Evolutionary conservation across 257 asterid genomes (phyloP).

Genomic region (Nicotiana paniculata): DNA sequence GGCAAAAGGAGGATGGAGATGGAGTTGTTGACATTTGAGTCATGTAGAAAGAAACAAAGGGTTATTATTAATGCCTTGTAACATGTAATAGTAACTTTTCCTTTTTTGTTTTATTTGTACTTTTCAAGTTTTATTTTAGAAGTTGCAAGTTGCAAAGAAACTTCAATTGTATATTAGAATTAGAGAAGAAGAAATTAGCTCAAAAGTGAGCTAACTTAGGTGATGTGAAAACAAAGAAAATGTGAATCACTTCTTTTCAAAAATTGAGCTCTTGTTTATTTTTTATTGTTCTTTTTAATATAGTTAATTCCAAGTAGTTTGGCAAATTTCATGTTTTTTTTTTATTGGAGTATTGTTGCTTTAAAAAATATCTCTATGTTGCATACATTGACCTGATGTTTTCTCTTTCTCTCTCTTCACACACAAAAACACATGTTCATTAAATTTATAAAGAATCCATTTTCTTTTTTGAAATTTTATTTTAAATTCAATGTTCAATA

Average conservation of each 20-base stretch:
- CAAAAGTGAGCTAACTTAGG: conserved; percentile 7
- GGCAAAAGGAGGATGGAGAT: conserved; percentile 59
- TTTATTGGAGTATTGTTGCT: background rate
- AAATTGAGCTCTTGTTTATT: background rate
- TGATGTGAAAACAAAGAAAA: background rate
- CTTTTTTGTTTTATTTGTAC: background rate
- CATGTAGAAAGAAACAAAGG: conserved; percentile 58
- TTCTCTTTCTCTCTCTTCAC: background rate
- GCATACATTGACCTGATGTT: background rate
- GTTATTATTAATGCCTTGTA: conserved; percentile 60
- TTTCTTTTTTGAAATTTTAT: no score
- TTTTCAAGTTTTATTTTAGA: background rate
- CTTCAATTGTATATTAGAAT: conserved; percentile 11
- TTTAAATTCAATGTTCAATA: no score
- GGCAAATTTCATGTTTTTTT: background rate
- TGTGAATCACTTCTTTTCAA: background rate
- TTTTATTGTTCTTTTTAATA: background rate
- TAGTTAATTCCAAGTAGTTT: background rate
- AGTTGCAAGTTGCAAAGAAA: background rate
- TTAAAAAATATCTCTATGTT: conserved; percentile 4
- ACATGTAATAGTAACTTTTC: conserved; percentile 8
- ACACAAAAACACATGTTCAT: background rate
- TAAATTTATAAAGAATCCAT: background rate
- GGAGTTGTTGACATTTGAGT: conserved; percentile 47
- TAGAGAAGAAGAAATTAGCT: conserved; percentile 3